Evolutionary conservation across 2,329 filamentous ascomycete genomes (phyloP).

Genomic region (Ophiosphaerella herpotricha): DNA sequence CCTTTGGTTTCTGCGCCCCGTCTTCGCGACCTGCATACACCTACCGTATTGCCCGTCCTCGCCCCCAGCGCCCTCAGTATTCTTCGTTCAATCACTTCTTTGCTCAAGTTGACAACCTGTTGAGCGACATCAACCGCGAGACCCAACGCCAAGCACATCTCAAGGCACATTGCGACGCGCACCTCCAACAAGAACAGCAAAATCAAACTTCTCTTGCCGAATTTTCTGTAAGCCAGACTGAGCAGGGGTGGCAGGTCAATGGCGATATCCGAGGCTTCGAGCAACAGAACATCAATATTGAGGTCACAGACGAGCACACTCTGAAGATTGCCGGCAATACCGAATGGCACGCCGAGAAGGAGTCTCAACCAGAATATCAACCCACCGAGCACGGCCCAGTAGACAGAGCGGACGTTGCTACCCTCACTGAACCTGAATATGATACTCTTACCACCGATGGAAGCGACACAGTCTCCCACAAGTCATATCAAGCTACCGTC

Average conservation of each 20-base stretch:
- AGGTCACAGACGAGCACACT: slow-evolving; percentile 40
- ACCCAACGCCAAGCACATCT: slow-evolving; percentile 29
- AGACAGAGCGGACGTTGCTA: slow-evolving; percentile 23
- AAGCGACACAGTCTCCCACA: slow-evolving; percentile 37
- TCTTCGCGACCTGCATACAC: slow-evolving; percentile 22
- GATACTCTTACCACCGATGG: slow-evolving; percentile 22
- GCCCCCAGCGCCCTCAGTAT: slow-evolving; percentile 23
- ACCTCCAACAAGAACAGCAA: slow-evolving; percentile 36
- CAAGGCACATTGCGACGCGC: slow-evolving; percentile 35
- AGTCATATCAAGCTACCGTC: slow-evolving; percentile 43
- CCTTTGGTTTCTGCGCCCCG: slow-evolving; percentile 32
- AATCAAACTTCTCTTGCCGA: slow-evolving; percentile 36
- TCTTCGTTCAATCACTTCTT: slow-evolving; percentile 40
- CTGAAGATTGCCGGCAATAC: slow-evolving; percentile 40
- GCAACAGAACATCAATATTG: slow-evolving; percentile 42
- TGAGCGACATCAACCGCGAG: slow-evolving; percentile 40
- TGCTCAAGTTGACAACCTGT: slow-evolving; percentile 37
- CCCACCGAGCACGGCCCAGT: slow-evolving; percentile 10
- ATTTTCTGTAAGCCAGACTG: slow-evolving; percentile 35
- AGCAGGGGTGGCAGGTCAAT: slow-evolving; percentile 39
- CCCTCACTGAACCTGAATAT: slow-evolving; percentile 24
- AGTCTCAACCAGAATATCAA: slow-evolving; percentile 14
- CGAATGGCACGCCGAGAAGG: slow-evolving; percentile 22
- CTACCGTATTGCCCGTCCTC: slow-evolving; percentile 20
- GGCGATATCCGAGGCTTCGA: slow-evolving; percentile 40